Evolutionary conservation across 2,329 filamentous ascomycete genomes (phyloP), one percentile per base, ranked within the genome.

Genomic region (Colletotrichum orbiculare): DNA sequence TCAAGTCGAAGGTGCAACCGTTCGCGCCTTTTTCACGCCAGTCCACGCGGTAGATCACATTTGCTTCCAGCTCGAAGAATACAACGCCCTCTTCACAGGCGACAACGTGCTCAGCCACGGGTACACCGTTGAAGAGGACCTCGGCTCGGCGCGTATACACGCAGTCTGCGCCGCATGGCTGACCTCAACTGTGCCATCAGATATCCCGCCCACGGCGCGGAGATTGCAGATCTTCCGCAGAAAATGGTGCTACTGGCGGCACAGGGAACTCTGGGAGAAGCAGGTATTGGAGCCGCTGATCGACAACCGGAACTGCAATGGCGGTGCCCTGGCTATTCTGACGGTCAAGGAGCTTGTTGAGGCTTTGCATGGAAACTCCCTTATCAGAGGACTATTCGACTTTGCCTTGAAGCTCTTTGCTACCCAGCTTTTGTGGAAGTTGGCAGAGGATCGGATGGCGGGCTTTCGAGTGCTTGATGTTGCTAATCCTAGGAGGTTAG

Each of bases 71-170:
- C 83, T 89, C 55, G 72, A 71, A 12, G 89, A 92, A 70, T 88
- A 92, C 69, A 82, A 87, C 66, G 87, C 89, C 13, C 83, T 93
- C 73, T 92, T 93, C 75, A 92, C 90, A 0, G 91, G 88, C 4
- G 91, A 93, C 75, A 93, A 92, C 70, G 88, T 93, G 6, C 81
- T 93, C 1, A 91, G 91, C 3, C 89, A 93, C 60, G 91, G 91
- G 5, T 92, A 89, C 3, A 87, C 87, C 7, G 91, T 92, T 0
- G 93, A 92, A 66, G 90, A 92, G 73, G 86, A 92, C 66, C 80
- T 93, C 3, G 78, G 78, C 80, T 93, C 3, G 78, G 78, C 0
- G 75, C 78, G 0, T 94, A 92, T 72, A 79, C 93, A 70, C 70
- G 74, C 7, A 90, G 85, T 57, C 77, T 94, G 37, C 77, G 84